These are phyloP conservation scores for Tulasnella sp. DNA, from an alignment of 768 basidiomycete genomes.

Conservation along the genomic window DNA sequence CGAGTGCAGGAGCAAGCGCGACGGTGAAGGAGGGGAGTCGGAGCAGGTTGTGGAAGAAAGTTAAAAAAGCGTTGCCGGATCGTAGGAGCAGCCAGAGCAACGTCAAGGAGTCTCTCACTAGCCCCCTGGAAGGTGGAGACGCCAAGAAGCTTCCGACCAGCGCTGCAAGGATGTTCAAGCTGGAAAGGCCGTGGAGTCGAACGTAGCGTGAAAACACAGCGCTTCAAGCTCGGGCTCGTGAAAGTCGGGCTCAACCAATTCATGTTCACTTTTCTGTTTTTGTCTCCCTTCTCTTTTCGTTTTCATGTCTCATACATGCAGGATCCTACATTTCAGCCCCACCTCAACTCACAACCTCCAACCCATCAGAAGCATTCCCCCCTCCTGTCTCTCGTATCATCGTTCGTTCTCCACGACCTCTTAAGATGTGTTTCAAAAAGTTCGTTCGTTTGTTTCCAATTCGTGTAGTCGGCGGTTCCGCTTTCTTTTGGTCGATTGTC, in stretches of 20 bases:
- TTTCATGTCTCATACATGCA: neutral
- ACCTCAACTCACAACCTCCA: neutral
- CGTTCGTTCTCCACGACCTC: neutral
- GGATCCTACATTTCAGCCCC: neutral
- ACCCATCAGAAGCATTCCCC: no score
- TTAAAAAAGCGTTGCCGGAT: neutral
- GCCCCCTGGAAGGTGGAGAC: neutral
- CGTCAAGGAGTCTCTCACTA: neutral
- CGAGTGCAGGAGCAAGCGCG: neutral
- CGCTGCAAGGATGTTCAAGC: neutral
- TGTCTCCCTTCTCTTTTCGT: neutral
- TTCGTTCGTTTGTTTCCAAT: neutral
- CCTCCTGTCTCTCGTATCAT: neutral
- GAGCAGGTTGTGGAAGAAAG: neutral
- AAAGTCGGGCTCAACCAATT: neutral
- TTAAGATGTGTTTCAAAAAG: neutral
- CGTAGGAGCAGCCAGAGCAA: neutral
- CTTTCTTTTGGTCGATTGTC: no score
- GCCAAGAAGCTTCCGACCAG: neutral
- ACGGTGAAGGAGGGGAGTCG: neutral
- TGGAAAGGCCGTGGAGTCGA: neutral
- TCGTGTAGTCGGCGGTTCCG: neutral
- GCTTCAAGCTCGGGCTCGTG: neutral
- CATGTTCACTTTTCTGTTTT: neutral
- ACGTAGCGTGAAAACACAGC: neutral